These are phyloP conservation scores for Pichia sp. DNA, from an alignment of 1,139 yeast species.

Conservation along the genomic window DNA sequence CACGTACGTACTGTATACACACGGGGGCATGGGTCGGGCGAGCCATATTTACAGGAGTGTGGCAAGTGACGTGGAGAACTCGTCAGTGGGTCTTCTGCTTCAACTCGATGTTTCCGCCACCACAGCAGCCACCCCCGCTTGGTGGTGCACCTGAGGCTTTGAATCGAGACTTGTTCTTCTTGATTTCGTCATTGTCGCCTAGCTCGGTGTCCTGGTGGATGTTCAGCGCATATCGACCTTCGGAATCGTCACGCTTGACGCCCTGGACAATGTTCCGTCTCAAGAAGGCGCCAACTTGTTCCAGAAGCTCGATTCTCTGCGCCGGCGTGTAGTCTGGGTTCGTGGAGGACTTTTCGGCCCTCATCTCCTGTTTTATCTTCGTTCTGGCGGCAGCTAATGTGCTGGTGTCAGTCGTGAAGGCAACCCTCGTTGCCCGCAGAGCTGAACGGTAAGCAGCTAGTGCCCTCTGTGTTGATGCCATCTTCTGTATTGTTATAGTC, in stretches of 20 bases:
- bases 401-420: conserved; percentile 54
- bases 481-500: not conserved
- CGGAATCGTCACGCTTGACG: conserved; percentile 40
- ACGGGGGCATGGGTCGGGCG: too few species aligned
- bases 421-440: conserved; percentile 60
- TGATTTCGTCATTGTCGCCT: conserved; percentile 76
- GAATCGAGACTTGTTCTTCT: conserved; percentile 34
- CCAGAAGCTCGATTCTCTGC: conserved; percentile 56
- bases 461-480: conserved; percentile 25
- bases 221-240: conserved; percentile 49
- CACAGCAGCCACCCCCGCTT: conserved; percentile 41
- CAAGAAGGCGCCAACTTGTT: conserved; percentile 67
- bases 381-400: conserved; percentile 60
- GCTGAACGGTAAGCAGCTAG: conserved; percentile 61
- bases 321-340: conserved; percentile 49
- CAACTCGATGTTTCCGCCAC: conserved; percentile 37
- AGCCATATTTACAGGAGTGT: too few species aligned
- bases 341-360: conserved; percentile 30
- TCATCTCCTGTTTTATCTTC: conserved; percentile 46
- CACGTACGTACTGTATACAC: too few species aligned
- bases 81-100: conserved; percentile 8
- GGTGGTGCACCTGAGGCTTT: conserved; percentile 24
- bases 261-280: conserved; percentile 84
- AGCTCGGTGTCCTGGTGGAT: conserved; percentile 81
- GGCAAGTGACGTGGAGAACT: too few species aligned